Conservation (phyloP, 345 rosid genomes). For the Citrus unshiu region DNA sequence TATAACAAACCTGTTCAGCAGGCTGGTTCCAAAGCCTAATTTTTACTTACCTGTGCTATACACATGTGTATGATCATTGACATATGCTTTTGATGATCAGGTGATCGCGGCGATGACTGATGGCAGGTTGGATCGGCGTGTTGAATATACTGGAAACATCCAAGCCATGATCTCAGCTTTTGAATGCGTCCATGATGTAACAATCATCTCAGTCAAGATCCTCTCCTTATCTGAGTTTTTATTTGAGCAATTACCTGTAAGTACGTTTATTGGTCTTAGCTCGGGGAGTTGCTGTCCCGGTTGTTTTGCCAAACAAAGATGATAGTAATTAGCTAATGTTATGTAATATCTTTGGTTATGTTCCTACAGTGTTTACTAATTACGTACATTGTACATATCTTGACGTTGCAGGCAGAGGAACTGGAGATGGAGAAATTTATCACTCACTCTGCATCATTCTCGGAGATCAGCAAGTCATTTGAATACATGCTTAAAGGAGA, state of each 20-base stretch:
- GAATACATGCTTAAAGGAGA: too few species aligned
- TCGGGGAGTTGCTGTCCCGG: slow-evolving; percentile 72
- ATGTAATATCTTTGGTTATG: too few species aligned
- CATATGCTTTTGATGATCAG: slow-evolving; percentile 17
- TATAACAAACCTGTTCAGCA: slow-evolving; percentile 64
- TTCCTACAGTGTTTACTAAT: too few species aligned
- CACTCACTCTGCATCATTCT: too few species aligned
- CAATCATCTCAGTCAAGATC: slow-evolving; percentile 9
- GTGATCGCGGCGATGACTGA: slow-evolving; percentile 25
- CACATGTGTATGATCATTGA: neutral
- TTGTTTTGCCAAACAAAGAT: slow-evolving; percentile 63
- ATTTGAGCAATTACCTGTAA: neutral
- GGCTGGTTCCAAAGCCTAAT: slow-evolving; percentile 23
- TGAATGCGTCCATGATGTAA: slow-evolving; percentile 76
- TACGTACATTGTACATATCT: too few species aligned
- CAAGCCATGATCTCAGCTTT: slow-evolving; percentile 84
- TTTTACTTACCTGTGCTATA: too few species aligned
- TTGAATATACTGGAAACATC: slow-evolving; percentile 69
- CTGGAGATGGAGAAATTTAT: too few species aligned
- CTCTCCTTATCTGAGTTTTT: neutral
- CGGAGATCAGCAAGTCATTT: too few species aligned
- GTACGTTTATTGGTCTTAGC: slow-evolving; percentile 24
- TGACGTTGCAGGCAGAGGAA: too few species aligned
- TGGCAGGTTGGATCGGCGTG: slow-evolving; percentile 57
- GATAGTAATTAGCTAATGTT: slow-evolving; percentile 10